phyloP scores from a whole-genome alignment of 306 rosid genomes.

The Acacia crassicarpa region DNA sequence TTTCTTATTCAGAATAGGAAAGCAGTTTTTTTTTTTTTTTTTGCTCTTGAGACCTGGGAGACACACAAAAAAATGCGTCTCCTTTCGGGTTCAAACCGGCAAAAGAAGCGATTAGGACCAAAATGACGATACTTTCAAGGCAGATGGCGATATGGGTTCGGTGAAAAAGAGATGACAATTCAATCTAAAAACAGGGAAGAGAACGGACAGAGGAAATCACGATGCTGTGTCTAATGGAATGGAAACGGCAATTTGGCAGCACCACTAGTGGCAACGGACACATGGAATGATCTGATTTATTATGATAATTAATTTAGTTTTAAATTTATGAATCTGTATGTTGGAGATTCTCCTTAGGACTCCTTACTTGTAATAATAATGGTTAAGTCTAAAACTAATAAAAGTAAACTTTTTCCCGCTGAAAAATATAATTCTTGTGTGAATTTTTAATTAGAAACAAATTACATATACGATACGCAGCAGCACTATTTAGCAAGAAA shows the following conservation, averaged over 20 bases:
- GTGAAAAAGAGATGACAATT: constrained; percentile 5
- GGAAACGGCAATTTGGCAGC: not conserved
- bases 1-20: not conserved
- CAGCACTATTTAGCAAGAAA: no score
- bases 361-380: not conserved
- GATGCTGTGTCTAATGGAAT: not conserved
- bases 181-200: not conserved
- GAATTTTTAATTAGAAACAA: no score
- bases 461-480: no score
- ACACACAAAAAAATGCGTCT: not conserved
- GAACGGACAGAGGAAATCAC: not conserved
- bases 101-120: not conserved
- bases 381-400: not conserved
- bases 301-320: not conserved
- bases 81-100: constrained; percentile 1
- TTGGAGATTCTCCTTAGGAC: not conserved
- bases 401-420: not conserved
- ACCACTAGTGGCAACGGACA: not conserved
- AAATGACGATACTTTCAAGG: constrained; percentile 28
- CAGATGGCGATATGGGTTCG: constrained; percentile 22
- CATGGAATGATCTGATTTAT: not conserved
- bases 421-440: no score
- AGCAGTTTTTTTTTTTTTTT: not conserved
- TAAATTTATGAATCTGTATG: not conserved
- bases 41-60: not conserved